phyloP scores from a whole-genome alignment of 345 rosid genomes.

The Cardamine occulta region DNA sequence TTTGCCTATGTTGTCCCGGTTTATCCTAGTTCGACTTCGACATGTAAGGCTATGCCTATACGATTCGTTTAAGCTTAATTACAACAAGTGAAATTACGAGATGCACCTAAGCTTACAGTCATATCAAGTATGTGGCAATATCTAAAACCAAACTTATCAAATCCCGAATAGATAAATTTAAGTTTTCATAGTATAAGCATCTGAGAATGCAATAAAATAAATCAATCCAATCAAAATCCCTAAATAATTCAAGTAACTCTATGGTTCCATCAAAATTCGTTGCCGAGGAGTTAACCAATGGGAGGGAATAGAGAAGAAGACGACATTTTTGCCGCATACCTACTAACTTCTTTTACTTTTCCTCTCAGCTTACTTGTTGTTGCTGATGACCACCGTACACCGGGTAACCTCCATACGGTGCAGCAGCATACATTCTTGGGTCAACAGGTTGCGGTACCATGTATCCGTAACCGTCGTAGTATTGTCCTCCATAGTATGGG shows the following conservation, averaged over 20 bases:
- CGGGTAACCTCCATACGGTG: slow-evolving; percentile 75
- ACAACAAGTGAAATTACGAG: too few species aligned
- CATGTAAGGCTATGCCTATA: too few species aligned
- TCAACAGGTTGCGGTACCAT: slow-evolving; percentile 62
- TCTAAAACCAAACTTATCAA: background rate
- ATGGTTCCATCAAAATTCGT: slow-evolving; percentile 36
- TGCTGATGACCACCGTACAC: slow-evolving; percentile 78
- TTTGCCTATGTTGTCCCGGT: too few species aligned
- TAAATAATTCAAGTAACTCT: slow-evolving; percentile 28
- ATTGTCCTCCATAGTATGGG: slow-evolving; percentile 74
- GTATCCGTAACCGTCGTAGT: slow-evolving; percentile 83
- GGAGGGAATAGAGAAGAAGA: slow-evolving; percentile 4
- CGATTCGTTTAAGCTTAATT: too few species aligned
- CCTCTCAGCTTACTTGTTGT: slow-evolving; percentile 75
- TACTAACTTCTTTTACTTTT: slow-evolving; percentile 18
- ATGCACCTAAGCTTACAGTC: background rate
- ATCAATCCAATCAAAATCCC: slow-evolving; percentile 37
- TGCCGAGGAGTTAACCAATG: slow-evolving; percentile 3
- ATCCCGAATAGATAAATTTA: background rate
- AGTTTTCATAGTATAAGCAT: slow-evolving; percentile 9
- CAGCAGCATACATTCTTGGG: slow-evolving; percentile 72
- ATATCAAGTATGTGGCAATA: background rate
- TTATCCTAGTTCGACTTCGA: too few species aligned
- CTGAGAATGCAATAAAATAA: slow-evolving; percentile 7
- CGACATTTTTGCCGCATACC: slow-evolving; percentile 27